Percentiles rank a stretch among this genome's conserved stretches.
Conservation (phyloP, 192 early-diverging fungal species). For the Pilobolus umbonatus region DNA sequence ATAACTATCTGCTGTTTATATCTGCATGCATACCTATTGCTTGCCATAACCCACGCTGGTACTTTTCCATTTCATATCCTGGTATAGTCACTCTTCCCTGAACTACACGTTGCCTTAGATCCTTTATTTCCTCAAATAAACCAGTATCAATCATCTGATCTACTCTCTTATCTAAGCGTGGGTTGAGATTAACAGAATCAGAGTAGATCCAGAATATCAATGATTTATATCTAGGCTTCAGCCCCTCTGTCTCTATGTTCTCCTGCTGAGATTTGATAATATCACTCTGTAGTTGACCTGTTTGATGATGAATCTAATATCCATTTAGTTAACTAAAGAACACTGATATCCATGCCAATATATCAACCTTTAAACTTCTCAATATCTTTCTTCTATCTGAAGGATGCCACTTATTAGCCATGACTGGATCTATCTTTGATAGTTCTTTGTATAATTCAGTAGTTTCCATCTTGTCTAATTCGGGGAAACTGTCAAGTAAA, state of each 20-base stretch:
- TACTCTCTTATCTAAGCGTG: constrained; percentile 78
- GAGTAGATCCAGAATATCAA: constrained; percentile 90
- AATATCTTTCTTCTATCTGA: constrained; percentile 84
- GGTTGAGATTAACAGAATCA: constrained; percentile 56
- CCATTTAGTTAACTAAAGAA: background rate
- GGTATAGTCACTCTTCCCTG: constrained; percentile 39
- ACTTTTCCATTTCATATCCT: constrained; percentile 43
- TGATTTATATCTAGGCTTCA: constrained; percentile 43
- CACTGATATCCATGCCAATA: background rate
- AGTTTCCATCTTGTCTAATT: constrained; percentile 38
- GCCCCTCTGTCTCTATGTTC: constrained; percentile 33
- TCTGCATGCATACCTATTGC: constrained; percentile 63
- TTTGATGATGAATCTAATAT: constrained; percentile 57
- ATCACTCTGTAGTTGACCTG: constrained; percentile 70
- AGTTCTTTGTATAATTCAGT: constrained; percentile 63
- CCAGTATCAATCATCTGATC: constrained; percentile 80
- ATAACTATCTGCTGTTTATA: constrained; percentile 22
- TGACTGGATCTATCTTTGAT: constrained; percentile 68
- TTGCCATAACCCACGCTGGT: constrained; percentile 68
- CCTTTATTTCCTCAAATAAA: constrained; percentile 51
- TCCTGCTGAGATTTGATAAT: constrained; percentile 66
- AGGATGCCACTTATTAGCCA: constrained; percentile 88
- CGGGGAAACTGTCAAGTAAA: constrained; percentile 9
- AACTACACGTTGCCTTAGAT: constrained; percentile 49
- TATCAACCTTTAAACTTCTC: constrained; percentile 73